A percentile compares a stretch with the other conserved stretches of the same genome.
These are phyloP conservation scores for Tricholoma saponaceum DNA, from an alignment of 768 basidiomycete species.

Conservation along the genomic window DNA sequence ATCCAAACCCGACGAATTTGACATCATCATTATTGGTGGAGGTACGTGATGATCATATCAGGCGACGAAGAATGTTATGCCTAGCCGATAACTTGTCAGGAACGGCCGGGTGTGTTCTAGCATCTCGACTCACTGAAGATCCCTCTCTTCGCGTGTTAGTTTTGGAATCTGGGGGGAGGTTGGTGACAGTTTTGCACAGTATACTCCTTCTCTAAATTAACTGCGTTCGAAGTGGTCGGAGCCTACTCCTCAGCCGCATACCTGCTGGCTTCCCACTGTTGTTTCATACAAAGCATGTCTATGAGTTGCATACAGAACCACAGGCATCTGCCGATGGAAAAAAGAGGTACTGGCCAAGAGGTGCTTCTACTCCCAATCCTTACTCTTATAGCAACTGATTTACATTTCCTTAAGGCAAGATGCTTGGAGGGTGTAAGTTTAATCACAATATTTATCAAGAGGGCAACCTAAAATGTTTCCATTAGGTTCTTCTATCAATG, in stretches of 20 bases:
- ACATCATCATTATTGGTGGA: neutral
- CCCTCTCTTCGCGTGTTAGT: neutral
- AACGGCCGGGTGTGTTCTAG: neutral
- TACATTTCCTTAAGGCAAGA: neutral
- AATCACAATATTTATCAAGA: neutral
- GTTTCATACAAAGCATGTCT: neutral
- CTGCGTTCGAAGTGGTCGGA: neutral
- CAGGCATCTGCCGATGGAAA: neutral
- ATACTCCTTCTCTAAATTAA: neutral
- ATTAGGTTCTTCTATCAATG: neutral
- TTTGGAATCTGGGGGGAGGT: neutral
- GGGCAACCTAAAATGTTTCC: neutral
- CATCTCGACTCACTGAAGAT: neutral
- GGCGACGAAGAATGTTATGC: neutral
- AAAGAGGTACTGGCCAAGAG: neutral
- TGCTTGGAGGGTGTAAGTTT: neutral
- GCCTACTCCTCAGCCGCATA: neutral
- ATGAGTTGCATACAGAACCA: neutral
- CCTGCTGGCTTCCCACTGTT: neutral
- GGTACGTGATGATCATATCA: neutral
- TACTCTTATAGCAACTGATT: neutral
- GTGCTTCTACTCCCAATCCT: neutral
- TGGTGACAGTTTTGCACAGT: neutral
- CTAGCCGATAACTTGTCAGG: neutral
- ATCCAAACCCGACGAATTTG: neutral